phyloP scores from a whole-genome alignment of 805 yeast genomes.

The Yarrowia hollandica region DNA sequence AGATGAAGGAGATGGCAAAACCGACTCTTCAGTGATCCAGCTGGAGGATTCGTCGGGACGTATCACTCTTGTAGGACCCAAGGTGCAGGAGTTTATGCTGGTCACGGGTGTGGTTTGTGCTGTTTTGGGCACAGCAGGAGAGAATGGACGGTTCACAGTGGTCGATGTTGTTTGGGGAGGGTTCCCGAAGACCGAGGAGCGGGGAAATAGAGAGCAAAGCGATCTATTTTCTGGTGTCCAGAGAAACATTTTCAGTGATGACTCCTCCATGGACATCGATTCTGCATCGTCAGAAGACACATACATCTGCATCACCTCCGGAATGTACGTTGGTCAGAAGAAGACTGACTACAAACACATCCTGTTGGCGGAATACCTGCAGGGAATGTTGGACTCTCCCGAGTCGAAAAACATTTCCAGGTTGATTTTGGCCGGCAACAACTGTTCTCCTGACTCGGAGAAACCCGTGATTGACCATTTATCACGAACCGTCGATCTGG shows the following conservation, averaged over 20 bases:
- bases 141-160: slow-evolving; percentile 79
- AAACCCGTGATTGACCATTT: slow-evolving; percentile 10
- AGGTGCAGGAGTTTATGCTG: slow-evolving; percentile 52
- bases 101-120: slow-evolving; percentile 93
- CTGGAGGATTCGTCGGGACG: slow-evolving; percentile 94
- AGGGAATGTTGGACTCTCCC: slow-evolving; percentile 62
- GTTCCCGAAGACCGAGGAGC: too few relatives aligned
- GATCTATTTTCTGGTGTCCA: too few relatives aligned
- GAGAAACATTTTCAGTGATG: too few relatives aligned
- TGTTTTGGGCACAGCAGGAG: slow-evolving; percentile 79
- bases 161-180: slow-evolving; percentile 77
- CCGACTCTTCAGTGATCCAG: slow-evolving; percentile 51
- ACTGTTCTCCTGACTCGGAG: not conserved
- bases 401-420: not conserved
- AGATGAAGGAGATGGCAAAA: slow-evolving; percentile 43
- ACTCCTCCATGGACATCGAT: too few relatives aligned
- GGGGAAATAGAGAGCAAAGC: too few relatives aligned
- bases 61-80: slow-evolving; percentile 64
- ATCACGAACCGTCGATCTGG: not conserved
- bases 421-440: slow-evolving; percentile 13
- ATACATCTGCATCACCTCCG: slow-evolving; percentile 72
- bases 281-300: slow-evolving; percentile 4
- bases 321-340: slow-evolving; percentile 57
- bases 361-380: slow-evolving; percentile 64
- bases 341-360: slow-evolving; percentile 45